phyloP scores from a whole-genome alignment of 257 asterid genomes.

The Solanum raphanifolium region DNA sequence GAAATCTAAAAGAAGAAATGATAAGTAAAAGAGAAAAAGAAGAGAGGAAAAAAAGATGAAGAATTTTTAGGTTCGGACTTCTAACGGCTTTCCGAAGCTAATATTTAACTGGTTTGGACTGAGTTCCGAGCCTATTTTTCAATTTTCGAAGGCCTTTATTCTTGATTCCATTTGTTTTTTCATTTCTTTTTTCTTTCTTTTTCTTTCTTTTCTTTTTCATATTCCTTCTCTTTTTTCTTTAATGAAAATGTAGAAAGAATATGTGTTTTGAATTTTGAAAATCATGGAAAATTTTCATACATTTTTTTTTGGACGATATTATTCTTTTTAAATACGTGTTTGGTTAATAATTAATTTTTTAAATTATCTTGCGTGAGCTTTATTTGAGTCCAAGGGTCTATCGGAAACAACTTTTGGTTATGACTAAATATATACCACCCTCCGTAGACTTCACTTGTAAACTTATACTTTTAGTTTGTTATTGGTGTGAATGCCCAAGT shows the following conservation, averaged over 20 bases:
- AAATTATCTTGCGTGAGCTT: no score
- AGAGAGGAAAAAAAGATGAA: neutral
- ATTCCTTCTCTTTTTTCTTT: neutral
- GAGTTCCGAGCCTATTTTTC: conserved; percentile 3
- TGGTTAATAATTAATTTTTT: no score
- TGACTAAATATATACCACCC: no score
- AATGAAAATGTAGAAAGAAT: neutral
- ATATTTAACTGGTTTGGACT: neutral
- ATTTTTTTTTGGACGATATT: neutral
- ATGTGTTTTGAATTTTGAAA: neutral
- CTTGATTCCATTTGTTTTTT: neutral
- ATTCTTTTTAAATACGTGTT: no score
- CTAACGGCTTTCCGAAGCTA: conserved; percentile 38
- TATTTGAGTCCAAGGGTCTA: no score
- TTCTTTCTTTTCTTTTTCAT: neutral
- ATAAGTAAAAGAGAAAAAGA: neutral
- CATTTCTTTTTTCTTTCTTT: neutral
- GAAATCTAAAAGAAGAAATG: neutral
- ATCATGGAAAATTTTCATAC: neutral
- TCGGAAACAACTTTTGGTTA: no score
- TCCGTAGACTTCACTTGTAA: no score
- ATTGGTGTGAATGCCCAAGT: no score
- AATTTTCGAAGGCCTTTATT: neutral
- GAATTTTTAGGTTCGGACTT: conserved; percentile 7
- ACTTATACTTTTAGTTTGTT: no score